Base-by-base conservation (phyloP, 768 basidiomycete species). In the Psilocybe cubensis region DNA sequence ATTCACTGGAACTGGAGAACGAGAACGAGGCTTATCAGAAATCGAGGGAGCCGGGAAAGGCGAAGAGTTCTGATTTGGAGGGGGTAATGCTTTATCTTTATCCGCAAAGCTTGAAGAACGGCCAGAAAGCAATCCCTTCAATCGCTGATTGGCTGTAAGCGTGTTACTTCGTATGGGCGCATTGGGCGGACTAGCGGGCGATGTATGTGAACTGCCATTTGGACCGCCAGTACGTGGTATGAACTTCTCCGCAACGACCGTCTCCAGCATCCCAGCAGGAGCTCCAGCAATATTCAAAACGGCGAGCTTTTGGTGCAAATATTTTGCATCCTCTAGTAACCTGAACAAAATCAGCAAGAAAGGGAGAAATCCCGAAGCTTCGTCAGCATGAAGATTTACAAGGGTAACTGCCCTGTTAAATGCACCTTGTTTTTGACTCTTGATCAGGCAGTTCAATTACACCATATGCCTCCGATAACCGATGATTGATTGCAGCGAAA, bases 401-500 rank as follows among this genome's bases (percentile, higher is more conserved):
- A n/a, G 20, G 14, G 29, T 11, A 27, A 25, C 18, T 18, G 11
- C 9, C 46, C 29, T 43, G 28, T 35, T 18, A 40, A 42, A 74
- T 83, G 59, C 63, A 93, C 94, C 94, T 86, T 56, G 86, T 83
- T 76, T 96, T 97, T 21, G 92, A 94, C 58, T 89, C 91, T 57
- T 85, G 84, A 66, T 83, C 85, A 52, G 88, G 92, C 27, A 98
- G 76, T 63, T 95, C 92, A 54, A 97, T 86, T 67, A 82, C 85
- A 51, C 79, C 79, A 72, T 89, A 96, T 69, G 95, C 94, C 66
- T 96, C 93, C 35, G 88, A 88, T 20, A 99, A 78, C 31, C 92
- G 86, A 74, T 93, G 88, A 71, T 94, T 94, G 72, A 98, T 95
- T 12, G 93, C 88, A 18, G 91, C 91, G 59, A 98, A 89, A 12